These are phyloP conservation scores for Peronosclerospora sorghi DNA, from an alignment of 352 stramenopile species.

Conservation along the genomic window DNA sequence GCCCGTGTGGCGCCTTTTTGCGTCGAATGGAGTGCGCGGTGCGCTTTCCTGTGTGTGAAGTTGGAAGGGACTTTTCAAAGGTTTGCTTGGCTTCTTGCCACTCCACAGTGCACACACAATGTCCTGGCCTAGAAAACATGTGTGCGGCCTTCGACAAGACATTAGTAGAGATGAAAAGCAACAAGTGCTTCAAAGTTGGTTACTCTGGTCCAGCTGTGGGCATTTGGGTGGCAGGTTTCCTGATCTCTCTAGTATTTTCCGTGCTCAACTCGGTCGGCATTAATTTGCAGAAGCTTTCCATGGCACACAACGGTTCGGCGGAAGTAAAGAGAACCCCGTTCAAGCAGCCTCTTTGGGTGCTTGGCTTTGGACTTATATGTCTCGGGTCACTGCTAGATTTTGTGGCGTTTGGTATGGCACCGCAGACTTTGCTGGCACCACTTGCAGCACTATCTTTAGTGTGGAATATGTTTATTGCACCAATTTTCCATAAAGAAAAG, in stretches of 20 bases:
- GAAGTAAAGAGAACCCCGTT: slow-evolving; percentile 69
- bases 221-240: slow-evolving; percentile 82
- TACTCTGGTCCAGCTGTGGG: slow-evolving; percentile 60
- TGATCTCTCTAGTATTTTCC: slow-evolving; percentile 82
- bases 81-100: slow-evolving; percentile 56
- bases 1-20: slow-evolving; percentile 46
- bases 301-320: slow-evolving; percentile 56
- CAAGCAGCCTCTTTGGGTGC: slow-evolving; percentile 81
- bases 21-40: slow-evolving; percentile 53
- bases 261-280: slow-evolving; percentile 86
- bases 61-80: slow-evolving; percentile 51
- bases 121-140: slow-evolving; percentile 48
- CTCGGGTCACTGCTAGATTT: slow-evolving; percentile 84
- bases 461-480: slow-evolving; percentile 88
- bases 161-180: slow-evolving; percentile 49
- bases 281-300: slow-evolving; percentile 86
- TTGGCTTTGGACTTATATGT: slow-evolving; percentile 78
- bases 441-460: slow-evolving; percentile 84
- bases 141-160: slow-evolving; percentile 29
- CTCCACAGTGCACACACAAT: slow-evolving; percentile 46
- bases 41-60: slow-evolving; percentile 74
- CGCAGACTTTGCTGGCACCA: slow-evolving; percentile 82
- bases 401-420: slow-evolving; percentile 86
- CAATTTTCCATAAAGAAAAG: slow-evolving; percentile 84
- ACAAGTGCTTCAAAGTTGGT: slow-evolving; percentile 70